Evolutionary conservation across 345 rosid genomes (phyloP).

Genomic region (Raphanus raphanistrum): DNA sequence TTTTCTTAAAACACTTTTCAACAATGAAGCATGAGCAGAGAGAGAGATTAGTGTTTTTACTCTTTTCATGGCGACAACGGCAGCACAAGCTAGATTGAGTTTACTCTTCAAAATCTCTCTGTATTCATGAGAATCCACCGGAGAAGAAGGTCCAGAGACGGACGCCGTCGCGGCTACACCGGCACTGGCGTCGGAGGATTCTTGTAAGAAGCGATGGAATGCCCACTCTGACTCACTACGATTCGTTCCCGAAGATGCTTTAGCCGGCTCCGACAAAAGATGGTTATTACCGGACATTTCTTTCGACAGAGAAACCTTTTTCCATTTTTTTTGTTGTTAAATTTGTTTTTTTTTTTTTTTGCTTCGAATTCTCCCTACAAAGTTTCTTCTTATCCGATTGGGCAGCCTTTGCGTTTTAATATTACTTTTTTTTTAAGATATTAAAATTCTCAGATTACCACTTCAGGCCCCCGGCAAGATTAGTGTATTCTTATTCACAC

Average conservation of each 20-base stretch:
- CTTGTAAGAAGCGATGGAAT: conserved; percentile 62
- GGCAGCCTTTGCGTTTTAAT: conserved; percentile 9
- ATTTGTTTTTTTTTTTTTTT: background rate
- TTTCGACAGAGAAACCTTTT: conserved; percentile 55
- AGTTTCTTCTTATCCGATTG: conserved; percentile 36
- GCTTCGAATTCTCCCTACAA: conserved; percentile 11
- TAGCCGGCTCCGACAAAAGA: conserved; percentile 41
- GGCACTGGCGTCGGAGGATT: conserved; percentile 31
- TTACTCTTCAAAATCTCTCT: conserved; percentile 60
- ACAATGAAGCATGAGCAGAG: background rate
- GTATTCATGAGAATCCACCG: conserved; percentile 48
- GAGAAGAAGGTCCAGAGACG: conserved; percentile 24
- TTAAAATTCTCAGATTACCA: background rate
- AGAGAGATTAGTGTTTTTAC: conserved; percentile 29
- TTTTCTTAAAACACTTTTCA: background rate
- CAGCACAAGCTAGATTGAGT: conserved; percentile 78
- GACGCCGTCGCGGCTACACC: conserved; percentile 44
- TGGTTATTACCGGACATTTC: conserved; percentile 57
- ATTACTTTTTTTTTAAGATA: background rate
- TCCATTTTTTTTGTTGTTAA: conserved; percentile 40
- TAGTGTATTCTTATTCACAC: background rate
- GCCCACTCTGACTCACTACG: conserved; percentile 87
- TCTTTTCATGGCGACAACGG: conserved; percentile 66
- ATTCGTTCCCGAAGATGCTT: conserved; percentile 36
- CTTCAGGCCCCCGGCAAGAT: conserved; percentile 5